Conservation (phyloP, 2,329 filamentous ascomycete species). For the Apiospora marii region DNA sequence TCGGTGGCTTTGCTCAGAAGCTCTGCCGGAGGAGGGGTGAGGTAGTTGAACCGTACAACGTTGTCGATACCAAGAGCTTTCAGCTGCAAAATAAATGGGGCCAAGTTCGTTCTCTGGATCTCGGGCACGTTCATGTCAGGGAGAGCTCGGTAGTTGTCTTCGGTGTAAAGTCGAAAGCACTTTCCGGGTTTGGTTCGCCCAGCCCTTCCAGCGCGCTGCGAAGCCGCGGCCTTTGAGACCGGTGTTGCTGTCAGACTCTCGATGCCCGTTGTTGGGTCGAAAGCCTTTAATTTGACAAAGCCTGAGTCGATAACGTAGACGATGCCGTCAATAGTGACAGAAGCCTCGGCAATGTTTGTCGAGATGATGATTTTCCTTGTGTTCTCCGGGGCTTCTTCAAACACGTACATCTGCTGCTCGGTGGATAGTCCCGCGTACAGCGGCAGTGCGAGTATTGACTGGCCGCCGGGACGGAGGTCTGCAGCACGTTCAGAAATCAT, state of each 20-base stretch:
- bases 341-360: slow-evolving; percentile 97
- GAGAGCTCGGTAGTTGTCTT: slow-evolving; percentile 71
- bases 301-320: slow-evolving; percentile 91
- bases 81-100: slow-evolving; percentile 86
- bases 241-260: slow-evolving; percentile 84
- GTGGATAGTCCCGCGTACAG: slow-evolving; percentile 89
- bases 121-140: slow-evolving; percentile 82
- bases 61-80: slow-evolving; percentile 97
- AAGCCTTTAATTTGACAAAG: slow-evolving; percentile 88
- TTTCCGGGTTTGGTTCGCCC: slow-evolving; percentile 91
- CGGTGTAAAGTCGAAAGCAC: slow-evolving; percentile 92
- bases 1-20: slow-evolving; percentile 88
- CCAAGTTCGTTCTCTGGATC: slow-evolving; percentile 90
- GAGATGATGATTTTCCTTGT: slow-evolving; percentile 91
- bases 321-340: slow-evolving; percentile 91
- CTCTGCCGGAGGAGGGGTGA: slow-evolving; percentile 85
- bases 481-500: slow-evolving; percentile 76
- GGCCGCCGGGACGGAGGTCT: slow-evolving; percentile 65
- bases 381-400: slow-evolving; percentile 81
- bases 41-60: slow-evolving; percentile 86
- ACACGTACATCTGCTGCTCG: slow-evolving; percentile 95
- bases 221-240: slow-evolving; percentile 90
- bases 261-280: slow-evolving; percentile 84
- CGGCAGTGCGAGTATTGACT: slow-evolving; percentile 74
- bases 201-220: slow-evolving; percentile 87